Evolutionary conservation across 2,329 filamentous ascomycete species (phyloP), one percentile per base, ranked within the genome.

Genomic region (Fusarium sp.): DNA sequence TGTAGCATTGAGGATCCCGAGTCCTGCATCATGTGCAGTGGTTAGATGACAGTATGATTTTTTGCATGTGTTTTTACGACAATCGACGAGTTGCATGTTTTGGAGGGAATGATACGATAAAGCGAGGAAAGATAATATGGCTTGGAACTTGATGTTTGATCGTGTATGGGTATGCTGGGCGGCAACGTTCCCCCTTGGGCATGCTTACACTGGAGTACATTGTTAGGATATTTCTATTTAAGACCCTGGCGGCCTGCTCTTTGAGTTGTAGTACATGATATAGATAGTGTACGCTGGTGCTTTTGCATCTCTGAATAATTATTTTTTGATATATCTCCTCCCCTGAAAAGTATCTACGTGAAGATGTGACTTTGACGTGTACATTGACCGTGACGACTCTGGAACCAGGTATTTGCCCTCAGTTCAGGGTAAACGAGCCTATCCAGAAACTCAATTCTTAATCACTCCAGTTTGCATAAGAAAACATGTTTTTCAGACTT

Each of bases 1-100:
- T 99, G 96, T 91, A 98, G 94, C 83, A 98, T 99, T 80, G 94
- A 98, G 79, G 98, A 98, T 85, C 93, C 91, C 74, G 96, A 99
- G 80, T 87, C 91, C 49, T 99, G 96, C 80, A 80, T 97, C 71
- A 98, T 99, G 96, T 99, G 96, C 90, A 97, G 93, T 82, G 95
- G 94, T 84, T 98, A 88, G 81, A 76, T 21, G 48, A 34, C 39
- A 37, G 26, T 11, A 50, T 25, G 16, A 21, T 25, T 58, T 54
- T 26, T 59, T 51, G 53, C 58, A 58, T 58, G 63, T 75, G 66
- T 75, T 72, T 64, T 76, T 76, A 78, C 71, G 76, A 79, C 61
- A 46, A 69, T 65, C 72, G 71, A 77, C 68, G 75, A 79, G 75
- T 75, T 69, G 66, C 72, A 77, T 67, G 75, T 66, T 71, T 64